Conservation (phyloP, 2,329 filamentous ascomycete genomes). For the Colletotrichum sp. region DNA sequence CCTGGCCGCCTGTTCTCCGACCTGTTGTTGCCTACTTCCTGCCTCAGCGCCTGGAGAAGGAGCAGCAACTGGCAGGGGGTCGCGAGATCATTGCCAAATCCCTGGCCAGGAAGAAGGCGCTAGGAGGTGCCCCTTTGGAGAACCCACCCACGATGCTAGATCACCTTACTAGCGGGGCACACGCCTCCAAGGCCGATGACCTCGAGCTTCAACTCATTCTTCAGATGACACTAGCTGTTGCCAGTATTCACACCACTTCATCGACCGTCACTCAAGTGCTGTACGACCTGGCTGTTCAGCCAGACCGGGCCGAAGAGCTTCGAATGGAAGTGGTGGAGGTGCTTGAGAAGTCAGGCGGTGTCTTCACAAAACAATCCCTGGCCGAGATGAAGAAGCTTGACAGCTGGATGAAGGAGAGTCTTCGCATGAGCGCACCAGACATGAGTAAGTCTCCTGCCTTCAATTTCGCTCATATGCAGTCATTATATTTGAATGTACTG, state of each 20-base stretch:
- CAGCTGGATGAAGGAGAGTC: slow-evolving; percentile 43
- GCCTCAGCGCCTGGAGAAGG: background rate
- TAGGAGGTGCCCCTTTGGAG: background rate
- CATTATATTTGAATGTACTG: background rate
- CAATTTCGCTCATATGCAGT: background rate
- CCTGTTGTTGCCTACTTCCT: background rate
- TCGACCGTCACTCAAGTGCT: slow-evolving; percentile 46
- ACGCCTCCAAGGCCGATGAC: background rate
- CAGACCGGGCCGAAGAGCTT: slow-evolving; percentile 54
- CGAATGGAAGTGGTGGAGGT: slow-evolving; percentile 53
- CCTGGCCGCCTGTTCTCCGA: background rate
- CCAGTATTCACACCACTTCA: slow-evolving; percentile 53
- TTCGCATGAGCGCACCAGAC: slow-evolving; percentile 33
- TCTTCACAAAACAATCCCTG: slow-evolving; percentile 38
- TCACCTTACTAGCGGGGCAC: background rate
- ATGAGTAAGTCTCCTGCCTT: slow-evolving; percentile 32
- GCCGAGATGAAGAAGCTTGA: slow-evolving; percentile 43
- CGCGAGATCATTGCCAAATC: background rate
- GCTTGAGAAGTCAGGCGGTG: slow-evolving; percentile 36
- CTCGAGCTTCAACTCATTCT: background rate
- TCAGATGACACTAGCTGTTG: slow-evolving; percentile 14
- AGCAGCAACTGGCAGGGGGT: background rate
- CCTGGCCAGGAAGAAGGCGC: background rate
- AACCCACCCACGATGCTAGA: background rate
- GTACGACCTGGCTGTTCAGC: slow-evolving; percentile 55